Base-by-base conservation (phyloP, 2,329 filamentous ascomycete species). In the Colletotrichum filicis region DNA sequence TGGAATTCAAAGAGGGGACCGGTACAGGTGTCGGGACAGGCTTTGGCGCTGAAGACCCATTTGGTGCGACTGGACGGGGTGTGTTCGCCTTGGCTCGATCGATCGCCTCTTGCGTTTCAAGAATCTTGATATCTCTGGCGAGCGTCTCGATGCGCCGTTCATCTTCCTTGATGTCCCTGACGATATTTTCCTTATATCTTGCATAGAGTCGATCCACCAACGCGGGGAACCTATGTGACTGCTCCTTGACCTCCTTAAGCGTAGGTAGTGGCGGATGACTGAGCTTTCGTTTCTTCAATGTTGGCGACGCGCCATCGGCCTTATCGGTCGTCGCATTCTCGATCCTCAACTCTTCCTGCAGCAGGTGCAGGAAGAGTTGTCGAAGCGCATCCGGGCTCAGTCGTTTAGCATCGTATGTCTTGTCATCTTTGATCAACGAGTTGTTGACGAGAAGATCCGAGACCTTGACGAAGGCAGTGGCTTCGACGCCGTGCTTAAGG, bases 311-410 rank as follows among this genome's bases (percentile, higher is more conserved):
- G 46, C 70, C 79, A 75, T 66, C 78, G 74, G 77, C 81, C 77
- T 76, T 80, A 22, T 72, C 42, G 61, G 77, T 82, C 76, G 62
- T 76, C 75, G 85, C 86, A 24, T 82, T 81, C 74, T 92, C 89
- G 67, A 80, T 81, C 77, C 84, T 89, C 75, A 92, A 82, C 81
- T 97, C 95, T 76, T 97, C 93, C 76, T 90, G 90, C 80, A 98
- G 83, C 71, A 97, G 85, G 71, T 90, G 88, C 76, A 95, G 85
- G 81, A 97, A 98, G 65, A 97, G 88, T 79, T 93, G 90, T 82
- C 94, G 91, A 76, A 98, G 86, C 56, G 94, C 90, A 82, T 95
- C 93, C 8, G 95, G 91, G 60, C 87, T 93, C 80, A 98, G 85
- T 74, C 95, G 91, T 77, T 87, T 85, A 76, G 90, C 87, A 86